A percentile compares a stretch with the other conserved stretches of the same genome.
Evolutionary conservation across 768 basidiomycete species (phyloP).

Genomic region (Gyrodon lividus): DNA sequence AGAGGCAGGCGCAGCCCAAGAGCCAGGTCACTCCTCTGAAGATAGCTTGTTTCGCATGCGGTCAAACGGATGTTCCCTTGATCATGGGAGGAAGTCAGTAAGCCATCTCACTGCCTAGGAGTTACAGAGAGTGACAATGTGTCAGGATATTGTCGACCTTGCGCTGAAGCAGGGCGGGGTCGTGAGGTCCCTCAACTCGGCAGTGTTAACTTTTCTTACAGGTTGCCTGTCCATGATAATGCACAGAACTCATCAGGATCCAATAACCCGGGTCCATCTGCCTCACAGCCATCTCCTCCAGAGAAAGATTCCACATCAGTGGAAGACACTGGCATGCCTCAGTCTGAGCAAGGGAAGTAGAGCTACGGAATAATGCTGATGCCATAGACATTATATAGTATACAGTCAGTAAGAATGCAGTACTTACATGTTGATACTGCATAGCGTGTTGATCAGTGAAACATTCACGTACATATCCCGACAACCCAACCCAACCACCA

Average conservation of each 20-base stretch:
- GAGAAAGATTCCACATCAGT: not conserved
- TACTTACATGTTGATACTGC: slow-evolving; percentile 3
- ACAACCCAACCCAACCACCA: slow-evolving; percentile 82
- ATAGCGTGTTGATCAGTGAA: not conserved
- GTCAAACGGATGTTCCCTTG: slow-evolving; percentile 69
- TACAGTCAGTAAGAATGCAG: slow-evolving; percentile 14
- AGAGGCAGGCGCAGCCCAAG: slow-evolving; percentile 36
- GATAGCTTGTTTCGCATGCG: slow-evolving; percentile 60
- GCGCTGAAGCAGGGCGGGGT: slow-evolving; percentile 54
- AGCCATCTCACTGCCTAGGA: not conserved
- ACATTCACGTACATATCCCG: slow-evolving; percentile 42
- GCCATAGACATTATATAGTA: not conserved
- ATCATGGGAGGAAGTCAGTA: slow-evolving; percentile 72
- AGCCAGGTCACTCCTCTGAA: slow-evolving; percentile 36
- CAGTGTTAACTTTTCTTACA: slow-evolving; percentile 4
- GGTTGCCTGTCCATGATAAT: not conserved
- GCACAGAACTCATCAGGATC: slow-evolving; percentile 7
- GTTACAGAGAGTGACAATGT: not conserved
- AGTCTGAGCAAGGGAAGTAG: not conserved
- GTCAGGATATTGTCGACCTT: slow-evolving; percentile 67
- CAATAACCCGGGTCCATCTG: not conserved
- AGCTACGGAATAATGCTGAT: not conserved
- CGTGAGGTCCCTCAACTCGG: slow-evolving; percentile 28
- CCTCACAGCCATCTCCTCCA: not conserved
- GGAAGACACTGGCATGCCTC: not conserved